Conservation (phyloP, 345 rosid species). For the Cochlearia excelsa region DNA sequence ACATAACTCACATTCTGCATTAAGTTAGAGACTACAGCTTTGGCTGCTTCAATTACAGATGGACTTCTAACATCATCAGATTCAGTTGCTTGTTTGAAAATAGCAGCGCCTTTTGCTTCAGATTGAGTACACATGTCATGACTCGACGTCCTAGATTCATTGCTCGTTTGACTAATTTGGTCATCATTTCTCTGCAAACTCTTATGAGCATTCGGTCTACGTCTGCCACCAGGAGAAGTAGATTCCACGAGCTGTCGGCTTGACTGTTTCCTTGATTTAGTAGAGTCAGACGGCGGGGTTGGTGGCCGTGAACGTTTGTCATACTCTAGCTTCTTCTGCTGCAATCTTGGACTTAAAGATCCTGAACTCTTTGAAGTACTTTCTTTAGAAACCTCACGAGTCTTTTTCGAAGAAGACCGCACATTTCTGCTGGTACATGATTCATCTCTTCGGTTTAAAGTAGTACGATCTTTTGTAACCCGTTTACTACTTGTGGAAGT, state of each 20-base stretch:
- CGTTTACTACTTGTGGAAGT: slow-evolving; percentile 37
- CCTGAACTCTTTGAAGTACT: too few species aligned
- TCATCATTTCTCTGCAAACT: too few species aligned
- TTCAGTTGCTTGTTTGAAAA: slow-evolving; percentile 31
- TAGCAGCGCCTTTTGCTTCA: too few species aligned
- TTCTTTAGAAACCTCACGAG: slow-evolving; percentile 14
- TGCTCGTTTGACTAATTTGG: too few species aligned
- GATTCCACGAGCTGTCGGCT: slow-evolving; percentile 45
- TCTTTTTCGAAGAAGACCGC: slow-evolving; percentile 43
- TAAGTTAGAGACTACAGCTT: neutral
- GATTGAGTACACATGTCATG: too few species aligned
- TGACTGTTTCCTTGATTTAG: slow-evolving; percentile 52
- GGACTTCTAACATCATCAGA: slow-evolving; percentile 43
- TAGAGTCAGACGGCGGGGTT: slow-evolving; percentile 43
- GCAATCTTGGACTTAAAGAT: too few species aligned
- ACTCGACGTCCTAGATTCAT: too few species aligned
- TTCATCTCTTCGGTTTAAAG: slow-evolving; percentile 44
- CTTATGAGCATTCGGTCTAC: too few species aligned
- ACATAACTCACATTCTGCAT: slow-evolving; percentile 42
- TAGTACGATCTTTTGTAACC: slow-evolving; percentile 43
- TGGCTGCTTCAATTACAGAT: slow-evolving; percentile 37
- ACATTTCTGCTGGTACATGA: slow-evolving; percentile 39
- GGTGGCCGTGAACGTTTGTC: too few species aligned
- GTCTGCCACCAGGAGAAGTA: slow-evolving; percentile 35
- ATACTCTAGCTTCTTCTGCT: too few species aligned